phyloP scores from a whole-genome alignment of 345 rosid genomes.

The Brassica incana region DNA sequence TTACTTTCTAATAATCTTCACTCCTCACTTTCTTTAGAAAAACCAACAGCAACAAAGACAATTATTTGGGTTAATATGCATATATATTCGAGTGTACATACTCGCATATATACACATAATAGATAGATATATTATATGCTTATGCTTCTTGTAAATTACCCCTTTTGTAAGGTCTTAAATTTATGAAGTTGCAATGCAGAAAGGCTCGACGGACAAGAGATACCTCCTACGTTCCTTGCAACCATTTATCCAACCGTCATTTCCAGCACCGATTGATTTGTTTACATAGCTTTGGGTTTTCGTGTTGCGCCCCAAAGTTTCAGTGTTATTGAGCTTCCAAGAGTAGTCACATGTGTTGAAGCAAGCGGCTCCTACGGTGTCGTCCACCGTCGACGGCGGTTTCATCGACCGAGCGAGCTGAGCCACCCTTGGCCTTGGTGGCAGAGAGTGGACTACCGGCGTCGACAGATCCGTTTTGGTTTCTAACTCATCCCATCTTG shows the following conservation, averaged over 20 bases:
- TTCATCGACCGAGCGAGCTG: constrained; percentile 40
- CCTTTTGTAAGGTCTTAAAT: background rate
- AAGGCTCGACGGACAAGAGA: constrained; percentile 53
- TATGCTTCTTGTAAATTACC: constrained; percentile 22
- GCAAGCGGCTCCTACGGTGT: constrained; percentile 37
- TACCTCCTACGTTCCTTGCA: constrained; percentile 81
- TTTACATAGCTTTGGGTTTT: constrained; percentile 16
- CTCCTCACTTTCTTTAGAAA: constrained; percentile 25
- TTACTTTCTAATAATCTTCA: constrained; percentile 21
- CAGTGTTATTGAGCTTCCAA: constrained; percentile 38
- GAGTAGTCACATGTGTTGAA: constrained; percentile 63
- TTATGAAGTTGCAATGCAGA: constrained; percentile 82
- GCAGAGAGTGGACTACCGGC: constrained; percentile 58
- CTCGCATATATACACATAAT: constrained; percentile 24
- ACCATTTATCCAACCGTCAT: constrained; percentile 46
- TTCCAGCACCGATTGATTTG: background rate
- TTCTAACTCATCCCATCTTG: constrained; percentile 45
- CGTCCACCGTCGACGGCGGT: constrained; percentile 31
- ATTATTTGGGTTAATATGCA: constrained; percentile 37
- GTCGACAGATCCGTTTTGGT: constrained; percentile 34
- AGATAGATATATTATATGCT: constrained; percentile 31
- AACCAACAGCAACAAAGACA: constrained; percentile 25
- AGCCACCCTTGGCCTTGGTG: constrained; percentile 51
- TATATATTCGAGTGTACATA: constrained; percentile 31
- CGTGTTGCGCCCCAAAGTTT: background rate